These are phyloP conservation scores for Aspergillus leporis DNA, from an alignment of 495 filamentous ascomycete species.

Conservation along the genomic window DNA sequence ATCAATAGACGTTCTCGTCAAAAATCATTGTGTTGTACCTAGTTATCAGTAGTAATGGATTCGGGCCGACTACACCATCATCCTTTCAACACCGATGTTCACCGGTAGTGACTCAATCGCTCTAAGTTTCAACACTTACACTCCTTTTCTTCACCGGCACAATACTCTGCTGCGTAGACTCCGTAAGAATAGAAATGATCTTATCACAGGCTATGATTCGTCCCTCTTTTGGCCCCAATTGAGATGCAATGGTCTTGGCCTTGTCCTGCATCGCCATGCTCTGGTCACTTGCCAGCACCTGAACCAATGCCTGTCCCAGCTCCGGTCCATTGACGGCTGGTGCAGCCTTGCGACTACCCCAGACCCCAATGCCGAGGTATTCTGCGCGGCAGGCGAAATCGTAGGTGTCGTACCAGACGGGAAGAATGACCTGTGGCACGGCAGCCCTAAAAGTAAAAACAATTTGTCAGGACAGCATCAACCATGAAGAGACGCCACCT, in stretches of 20 bases:
- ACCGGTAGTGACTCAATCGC: neutral
- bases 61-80: neutral
- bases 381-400: slow-evolving; percentile 41
- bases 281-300: slow-evolving; percentile 18
- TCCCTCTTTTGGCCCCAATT: slow-evolving; percentile 19
- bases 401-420: slow-evolving; percentile 43
- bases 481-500: neutral
- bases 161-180: neutral
- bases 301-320: slow-evolving; percentile 20
- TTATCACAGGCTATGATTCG: slow-evolving; percentile 27
- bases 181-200: slow-evolving; percentile 11
- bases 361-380: slow-evolving; percentile 42
- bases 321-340: slow-evolving; percentile 20
- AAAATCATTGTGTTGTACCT: neutral
- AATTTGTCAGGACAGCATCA: neutral
- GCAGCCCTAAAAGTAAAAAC: slow-evolving; percentile 32
- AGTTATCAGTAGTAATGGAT: too few relatives aligned
- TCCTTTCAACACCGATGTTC: neutral
- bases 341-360: slow-evolving; percentile 29
- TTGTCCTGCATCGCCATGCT: slow-evolving; percentile 11
- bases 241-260: slow-evolving; percentile 14
- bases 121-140: neutral
- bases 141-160: neutral
- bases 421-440: slow-evolving; percentile 44
- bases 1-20: neutral